Evolutionary conservation across 208 protist genomes (phyloP), one percentile per base, ranked within the genome.

Genomic region (Crithidia thermophila): DNA sequence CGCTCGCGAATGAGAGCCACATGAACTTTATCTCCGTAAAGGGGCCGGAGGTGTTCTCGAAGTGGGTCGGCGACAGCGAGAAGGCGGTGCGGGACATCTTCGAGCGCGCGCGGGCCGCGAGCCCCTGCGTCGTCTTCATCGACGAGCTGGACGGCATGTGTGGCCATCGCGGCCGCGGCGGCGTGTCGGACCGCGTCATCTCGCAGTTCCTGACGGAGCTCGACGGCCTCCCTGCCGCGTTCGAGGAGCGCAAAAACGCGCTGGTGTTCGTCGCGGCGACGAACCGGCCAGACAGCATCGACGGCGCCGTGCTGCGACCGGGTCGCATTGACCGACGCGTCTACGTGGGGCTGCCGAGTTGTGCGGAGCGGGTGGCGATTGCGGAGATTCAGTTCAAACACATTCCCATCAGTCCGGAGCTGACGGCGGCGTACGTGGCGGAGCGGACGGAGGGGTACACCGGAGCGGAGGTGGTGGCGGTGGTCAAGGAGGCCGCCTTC

Each of bases 71-170:
- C 31, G 84, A 99, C 46, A 98, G 97, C 14, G 99, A 99, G 81
- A 96, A 99, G 66, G 99, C 99, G 51, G 92, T 99, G 37, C 88
- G 98, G 40, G 92, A 99, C 45, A 87, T 99, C 11, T 99, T 99
- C 36, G 52, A 67, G 40, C 69, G 72, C 5, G 80, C 80, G 5
- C 69, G 75, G 20, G 72, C 75, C 8, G 75, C 75, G 34, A 65
- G 75, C 45, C 76, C 80, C 4, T 82, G 80, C 37, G 76, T 99
- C 16, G 98, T 99, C 55, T 99, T 99, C 61, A 98, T 99, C 42
- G 99, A 99, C 84, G 99, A 99, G 81, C 88, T 99, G 51, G 99
- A 99, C 72, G 97, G 98, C 36, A 99, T 99, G 77, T 99, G 98
- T 67, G 94, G 97, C 46, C 72, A 92, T 50, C 81, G 98, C 58